These are phyloP conservation scores for Tolypocladium paradoxum DNA, from an alignment of 2,329 filamentous ascomycete species.

Conservation along the genomic window DNA sequence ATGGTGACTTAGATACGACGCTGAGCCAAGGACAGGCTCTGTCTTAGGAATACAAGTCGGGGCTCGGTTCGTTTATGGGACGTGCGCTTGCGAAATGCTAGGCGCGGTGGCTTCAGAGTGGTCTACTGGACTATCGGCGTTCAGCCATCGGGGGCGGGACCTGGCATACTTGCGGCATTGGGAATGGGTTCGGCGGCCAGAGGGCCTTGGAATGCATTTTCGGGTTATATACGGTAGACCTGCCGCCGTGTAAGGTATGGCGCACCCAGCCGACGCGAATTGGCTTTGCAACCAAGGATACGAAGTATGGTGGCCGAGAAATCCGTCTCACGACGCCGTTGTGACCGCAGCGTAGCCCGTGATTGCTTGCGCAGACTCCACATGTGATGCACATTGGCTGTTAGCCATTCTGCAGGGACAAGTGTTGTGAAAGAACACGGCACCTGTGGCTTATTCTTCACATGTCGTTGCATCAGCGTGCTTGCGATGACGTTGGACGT, in stretches of 20 bases:
- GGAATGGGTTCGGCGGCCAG: conserved; percentile 17
- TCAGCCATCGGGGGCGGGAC: conserved; percentile 18
- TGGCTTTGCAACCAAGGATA: background rate
- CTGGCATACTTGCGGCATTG: conserved; percentile 16
- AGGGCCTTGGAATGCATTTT: conserved; percentile 19
- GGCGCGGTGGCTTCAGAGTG: conserved; percentile 8
- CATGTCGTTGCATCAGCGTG: too few species aligned
- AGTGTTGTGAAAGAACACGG: background rate
- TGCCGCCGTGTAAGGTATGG: conserved; percentile 5
- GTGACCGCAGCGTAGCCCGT: background rate
- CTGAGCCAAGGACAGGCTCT: conserved; percentile 20
- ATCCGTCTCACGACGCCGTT: background rate
- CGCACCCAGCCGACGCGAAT: conserved; percentile 2
- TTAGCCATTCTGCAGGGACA: background rate
- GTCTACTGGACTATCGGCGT: conserved; percentile 16
- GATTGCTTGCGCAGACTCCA: too few species aligned
- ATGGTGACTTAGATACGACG: conserved; percentile 48
- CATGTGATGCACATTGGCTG: background rate
- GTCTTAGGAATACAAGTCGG: conserved; percentile 10
- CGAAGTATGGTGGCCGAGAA: background rate
- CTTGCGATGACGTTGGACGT: too few species aligned
- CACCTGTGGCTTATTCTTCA: background rate
- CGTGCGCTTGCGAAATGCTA: conserved; percentile 3
- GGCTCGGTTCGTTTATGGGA: background rate
- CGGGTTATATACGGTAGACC: conserved; percentile 11